Percentiles rank a stretch among this genome's conserved stretches.
Evolutionary conservation across 2,329 filamentous ascomycete genomes (phyloP).

Genomic region (Diplodia seriata): DNA sequence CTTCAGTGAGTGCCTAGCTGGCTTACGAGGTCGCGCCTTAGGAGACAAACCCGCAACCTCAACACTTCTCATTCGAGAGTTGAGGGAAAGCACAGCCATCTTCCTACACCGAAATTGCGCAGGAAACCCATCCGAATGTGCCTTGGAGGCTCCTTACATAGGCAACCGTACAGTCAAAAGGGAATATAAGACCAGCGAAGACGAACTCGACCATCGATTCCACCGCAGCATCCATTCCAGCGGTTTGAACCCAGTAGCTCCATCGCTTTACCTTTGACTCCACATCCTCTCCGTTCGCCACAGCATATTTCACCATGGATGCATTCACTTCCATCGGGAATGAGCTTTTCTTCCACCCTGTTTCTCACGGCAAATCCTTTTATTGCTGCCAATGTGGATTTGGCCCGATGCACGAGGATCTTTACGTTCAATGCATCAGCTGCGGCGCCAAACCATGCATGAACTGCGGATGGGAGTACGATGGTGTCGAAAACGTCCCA

Average conservation of each 20-base stretch:
- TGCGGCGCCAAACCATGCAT: neutral
- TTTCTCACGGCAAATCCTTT: neutral
- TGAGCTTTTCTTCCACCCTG: too few species aligned
- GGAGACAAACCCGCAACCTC: neutral
- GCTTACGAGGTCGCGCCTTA: neutral
- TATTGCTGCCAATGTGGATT: slow-evolving; percentile 18
- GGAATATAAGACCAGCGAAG: too few species aligned
- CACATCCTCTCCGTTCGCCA: neutral
- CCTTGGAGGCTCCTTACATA: neutral
- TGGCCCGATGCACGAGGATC: slow-evolving; percentile 4
- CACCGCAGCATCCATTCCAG: neutral
- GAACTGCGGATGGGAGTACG: neutral
- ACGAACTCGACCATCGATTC: too few species aligned
- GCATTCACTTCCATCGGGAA: neutral
- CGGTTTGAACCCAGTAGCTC: neutral
- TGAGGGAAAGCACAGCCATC: neutral
- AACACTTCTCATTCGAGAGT: neutral
- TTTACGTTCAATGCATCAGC: neutral
- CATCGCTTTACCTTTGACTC: too few species aligned
- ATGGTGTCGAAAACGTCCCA: neutral
- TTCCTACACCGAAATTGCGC: neutral
- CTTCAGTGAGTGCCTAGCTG: neutral
- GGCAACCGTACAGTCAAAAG: neutral
- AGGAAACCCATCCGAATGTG: neutral
- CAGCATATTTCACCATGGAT: neutral